A percentile compares a stretch with the other conserved stretches of the same genome.
Conservation (phyloP, 768 basidiomycete genomes). For the Heimioporus sp. region DNA sequence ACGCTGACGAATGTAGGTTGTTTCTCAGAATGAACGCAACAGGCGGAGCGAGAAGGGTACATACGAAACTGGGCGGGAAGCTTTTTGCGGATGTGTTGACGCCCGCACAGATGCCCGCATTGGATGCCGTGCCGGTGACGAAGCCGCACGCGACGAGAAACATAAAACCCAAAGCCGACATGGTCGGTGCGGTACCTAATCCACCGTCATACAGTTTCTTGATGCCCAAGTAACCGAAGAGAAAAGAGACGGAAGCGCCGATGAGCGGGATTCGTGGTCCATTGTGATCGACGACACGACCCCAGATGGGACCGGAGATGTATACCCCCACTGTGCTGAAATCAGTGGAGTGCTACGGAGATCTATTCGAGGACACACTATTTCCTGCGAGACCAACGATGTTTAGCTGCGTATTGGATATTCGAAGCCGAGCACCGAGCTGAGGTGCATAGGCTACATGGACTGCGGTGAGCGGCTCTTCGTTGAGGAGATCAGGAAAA, state of each 20-base stretch:
- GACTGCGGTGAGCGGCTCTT: neutral
- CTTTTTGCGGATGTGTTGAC: conserved; percentile 83
- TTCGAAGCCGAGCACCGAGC: conserved; percentile 68
- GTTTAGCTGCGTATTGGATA: conserved; percentile 81
- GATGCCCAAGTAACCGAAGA: conserved; percentile 79
- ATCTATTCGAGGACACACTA: conserved; percentile 37
- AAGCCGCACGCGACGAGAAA: conserved; percentile 62
- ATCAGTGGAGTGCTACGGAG: neutral
- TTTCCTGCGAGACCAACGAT: conserved; percentile 80
- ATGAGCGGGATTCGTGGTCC: conserved; percentile 72
- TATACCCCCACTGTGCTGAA: conserved; percentile 66
- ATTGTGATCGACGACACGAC: conserved; percentile 68
- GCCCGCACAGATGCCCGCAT: conserved; percentile 64
- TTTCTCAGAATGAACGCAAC: neutral
- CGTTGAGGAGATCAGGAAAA: neutral
- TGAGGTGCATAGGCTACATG: conserved; percentile 80
- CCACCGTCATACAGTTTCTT: conserved; percentile 62
- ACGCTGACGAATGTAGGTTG: conserved; percentile 41
- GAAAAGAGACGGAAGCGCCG: conserved; percentile 54
- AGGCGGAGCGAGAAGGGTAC: conserved; percentile 19
- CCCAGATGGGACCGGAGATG: conserved; percentile 73
- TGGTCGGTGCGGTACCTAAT: conserved; percentile 33
- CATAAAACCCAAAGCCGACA: conserved; percentile 44
- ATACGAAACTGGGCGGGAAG: conserved; percentile 68
- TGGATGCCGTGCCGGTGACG: conserved; percentile 76